Evolutionary conservation across 1,139 yeast species (phyloP), one percentile per base, ranked within the genome.

Genomic region (Lodderomyces margitis): DNA sequence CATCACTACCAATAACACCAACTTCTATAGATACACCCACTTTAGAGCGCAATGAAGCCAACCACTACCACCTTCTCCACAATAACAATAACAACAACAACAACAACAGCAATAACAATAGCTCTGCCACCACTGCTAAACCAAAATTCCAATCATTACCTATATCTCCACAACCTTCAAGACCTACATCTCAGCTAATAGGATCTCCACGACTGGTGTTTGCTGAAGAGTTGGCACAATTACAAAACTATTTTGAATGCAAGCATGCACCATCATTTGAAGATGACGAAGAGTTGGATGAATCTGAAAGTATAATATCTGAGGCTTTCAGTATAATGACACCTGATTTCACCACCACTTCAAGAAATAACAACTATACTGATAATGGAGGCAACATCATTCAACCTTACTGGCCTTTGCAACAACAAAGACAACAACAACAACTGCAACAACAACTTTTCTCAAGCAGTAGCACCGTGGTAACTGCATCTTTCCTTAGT

Each of bases 81-180:
- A n/a, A 40, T 40, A 7, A 17, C 38, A 17, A 21, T 36, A 21
- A 31, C 24, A 6, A 10, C 35, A 10, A 19, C 41, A 12, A 30
- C 41, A 6, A 7, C 38, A 16, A 14, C 33, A 12, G 11, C 4
- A 9, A 10, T 8, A 9, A n/a, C 33, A 30, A 8, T 30, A 11
- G 10, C 25, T 23, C 10, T 11, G 11, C 10, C 17, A 3, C 25
- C 5, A 4, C 21, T 7, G 3, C 34, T 3, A 27, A 37, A 8
- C 39, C 38, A 21, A 20, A 8, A 16, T 24, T 30, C 17, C 15
- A 34, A 12, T 25, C 43, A 27, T 15, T 16, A n/a, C 46, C 46
- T 10, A 16, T 44, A 27, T 41, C 49, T 8, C 47, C 49, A n/a
- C 45, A 42, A 36, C 49, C 49, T 10, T 39, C 46, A 3, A 45